Base-by-base conservation (phyloP, 75 land plant species). In the Pinus taeda region DNA sequence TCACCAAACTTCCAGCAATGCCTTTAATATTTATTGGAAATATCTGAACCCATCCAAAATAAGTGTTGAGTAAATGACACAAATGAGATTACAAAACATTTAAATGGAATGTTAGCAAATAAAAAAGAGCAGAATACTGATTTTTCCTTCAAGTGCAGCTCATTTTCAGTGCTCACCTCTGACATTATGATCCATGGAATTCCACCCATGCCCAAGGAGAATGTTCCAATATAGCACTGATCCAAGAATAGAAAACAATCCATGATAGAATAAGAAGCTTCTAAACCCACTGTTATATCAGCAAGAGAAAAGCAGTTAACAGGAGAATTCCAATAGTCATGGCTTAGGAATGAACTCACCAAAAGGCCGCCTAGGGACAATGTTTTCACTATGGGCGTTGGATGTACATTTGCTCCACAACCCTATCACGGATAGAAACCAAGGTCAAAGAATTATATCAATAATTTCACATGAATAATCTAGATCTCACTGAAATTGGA, bases 121-220 rank as follows among this genome's bases (percentile, higher is more conserved):
- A 20, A 0, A 60, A 6, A 18, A 21, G 20, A n/a, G 64, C 64
- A 61, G n/a, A 22, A 22, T 61, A 7, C 12, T 6, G 8, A 15
- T 61, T 55, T 3, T 74, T 73, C 15, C 36, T 15, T 49, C 1
- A 49, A 9, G 2, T 9, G 55, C 55, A 49, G 55, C 11, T 49
- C 55, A 59, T 26, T 60, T 9, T 64, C 18, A n/a, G 57, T 29
- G 21, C 75, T 76, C n/a, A 84, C 86, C 86, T 85, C 86, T 12
- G 86, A 82, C 86, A 85, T 85, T 59, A 85, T 64, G 60, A 85
- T 69, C 86, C 86, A 85, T 22, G 85, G 86, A 79, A 85, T 75
- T 24, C 86, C 80, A 59, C 85, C 86, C 75, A 82, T 57, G 13
- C 86, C 86, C 80, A 85, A 57, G 22, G 86, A 78, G 62, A 60